Conservation (phyloP, 768 basidiomycete genomes). For the Boletus coccyginus region DNA sequence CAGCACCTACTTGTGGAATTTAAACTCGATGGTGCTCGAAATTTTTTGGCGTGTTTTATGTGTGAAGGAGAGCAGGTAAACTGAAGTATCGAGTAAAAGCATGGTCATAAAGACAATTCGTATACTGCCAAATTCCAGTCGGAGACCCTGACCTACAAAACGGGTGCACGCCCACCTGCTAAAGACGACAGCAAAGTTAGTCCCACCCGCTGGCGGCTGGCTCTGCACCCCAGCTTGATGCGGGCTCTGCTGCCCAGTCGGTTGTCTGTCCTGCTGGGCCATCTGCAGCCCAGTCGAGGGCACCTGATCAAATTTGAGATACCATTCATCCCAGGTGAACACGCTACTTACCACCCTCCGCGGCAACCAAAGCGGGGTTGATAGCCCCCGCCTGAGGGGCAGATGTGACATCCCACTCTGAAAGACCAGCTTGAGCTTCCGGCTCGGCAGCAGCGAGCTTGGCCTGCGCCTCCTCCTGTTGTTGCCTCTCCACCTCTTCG, state of each 20-base stretch:
- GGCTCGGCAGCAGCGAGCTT: constrained; percentile 64
- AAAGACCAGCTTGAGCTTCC: constrained; percentile 46
- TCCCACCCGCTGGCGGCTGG: constrained; percentile 30
- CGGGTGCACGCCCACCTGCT: neutral
- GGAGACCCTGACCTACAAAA: neutral
- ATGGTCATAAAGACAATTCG: constrained; percentile 20
- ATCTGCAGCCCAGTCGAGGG: constrained; percentile 85
- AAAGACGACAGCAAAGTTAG: constrained; percentile 6
- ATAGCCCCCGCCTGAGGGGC: constrained; percentile 67
- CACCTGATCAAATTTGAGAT: constrained; percentile 39
- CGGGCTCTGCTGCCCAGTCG: constrained; percentile 89
- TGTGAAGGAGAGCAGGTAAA: constrained; percentile 15
- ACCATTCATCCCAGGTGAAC: neutral
- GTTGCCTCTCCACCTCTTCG: constrained; percentile 98
- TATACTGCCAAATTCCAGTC: constrained; percentile 10
- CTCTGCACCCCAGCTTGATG: constrained; percentile 37
- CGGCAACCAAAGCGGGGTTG: constrained; percentile 72
- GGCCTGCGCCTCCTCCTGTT: constrained; percentile 88
- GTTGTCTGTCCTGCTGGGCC: constrained; percentile 40
- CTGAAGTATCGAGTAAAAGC: constrained; percentile 12
- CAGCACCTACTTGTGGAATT: neutral
- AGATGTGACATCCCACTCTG: constrained; percentile 76
- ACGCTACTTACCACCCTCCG: constrained; percentile 48
- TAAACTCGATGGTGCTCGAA: neutral
- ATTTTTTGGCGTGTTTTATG: constrained; percentile 20